Conservation (phyloP, 208 protist genomes). For the Trypanosomatidae sp. region DNA sequence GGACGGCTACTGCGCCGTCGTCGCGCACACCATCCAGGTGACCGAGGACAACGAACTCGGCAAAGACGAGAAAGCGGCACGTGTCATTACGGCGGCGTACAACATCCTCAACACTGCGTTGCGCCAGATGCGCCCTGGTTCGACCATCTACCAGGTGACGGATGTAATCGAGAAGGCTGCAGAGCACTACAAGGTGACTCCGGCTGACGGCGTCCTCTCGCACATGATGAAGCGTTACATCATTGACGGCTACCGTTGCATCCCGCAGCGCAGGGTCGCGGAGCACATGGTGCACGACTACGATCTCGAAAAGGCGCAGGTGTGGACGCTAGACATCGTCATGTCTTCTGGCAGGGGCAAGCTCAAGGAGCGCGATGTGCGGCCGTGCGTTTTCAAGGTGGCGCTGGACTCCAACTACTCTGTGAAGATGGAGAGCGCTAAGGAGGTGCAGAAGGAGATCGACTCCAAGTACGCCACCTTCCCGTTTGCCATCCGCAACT, state of each 20-base stretch:
- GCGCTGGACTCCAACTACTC: slow-evolving; percentile 94
- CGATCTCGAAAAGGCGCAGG: slow-evolving; percentile 88
- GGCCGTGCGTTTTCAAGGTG: slow-evolving; percentile 96
- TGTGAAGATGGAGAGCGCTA: slow-evolving; percentile 97
- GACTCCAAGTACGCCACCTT: slow-evolving; percentile 94
- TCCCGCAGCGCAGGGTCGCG: slow-evolving; percentile 87
- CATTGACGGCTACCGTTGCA: slow-evolving; percentile 97
- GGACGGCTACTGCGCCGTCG: slow-evolving; percentile 97
- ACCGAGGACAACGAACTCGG: slow-evolving; percentile 80
- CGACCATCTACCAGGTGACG: slow-evolving; percentile 92
- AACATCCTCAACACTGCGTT: slow-evolving; percentile 92
- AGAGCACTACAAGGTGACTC: slow-evolving; percentile 91
- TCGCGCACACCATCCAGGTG: slow-evolving; percentile 96
- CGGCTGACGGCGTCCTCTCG: slow-evolving; percentile 97
- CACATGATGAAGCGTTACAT: slow-evolving; percentile 98
- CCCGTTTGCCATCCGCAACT: slow-evolving; percentile 94
- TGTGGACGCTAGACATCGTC: slow-evolving; percentile 93
- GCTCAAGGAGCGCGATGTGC: slow-evolving; percentile 84
- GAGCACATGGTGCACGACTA: slow-evolving; percentile 96
- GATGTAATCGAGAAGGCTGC: slow-evolving; percentile 96
- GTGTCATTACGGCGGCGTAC: slow-evolving; percentile 96
- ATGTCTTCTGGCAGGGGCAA: slow-evolving; percentile 91
- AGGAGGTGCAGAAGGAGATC: slow-evolving; percentile 95
- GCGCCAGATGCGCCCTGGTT: slow-evolving; percentile 89
- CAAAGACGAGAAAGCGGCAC: slow-evolving; percentile 87